Evolutionary conservation across 352 stramenopile genomes (phyloP).

Genomic region (Pythium rishiriense): DNA sequence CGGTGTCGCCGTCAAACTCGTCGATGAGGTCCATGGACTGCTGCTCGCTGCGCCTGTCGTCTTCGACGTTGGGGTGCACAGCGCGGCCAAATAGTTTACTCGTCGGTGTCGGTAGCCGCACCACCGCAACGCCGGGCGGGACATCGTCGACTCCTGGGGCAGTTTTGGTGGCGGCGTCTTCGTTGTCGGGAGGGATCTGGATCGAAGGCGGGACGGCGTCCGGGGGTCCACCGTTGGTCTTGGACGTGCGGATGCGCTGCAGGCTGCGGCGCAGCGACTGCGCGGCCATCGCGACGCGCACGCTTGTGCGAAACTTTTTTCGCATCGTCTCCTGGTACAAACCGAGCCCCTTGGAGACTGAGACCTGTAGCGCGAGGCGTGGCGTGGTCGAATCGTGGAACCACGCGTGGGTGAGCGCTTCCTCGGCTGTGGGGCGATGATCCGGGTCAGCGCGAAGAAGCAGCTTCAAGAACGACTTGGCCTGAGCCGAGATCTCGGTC

Average conservation of each 20-base stretch:
- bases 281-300: conserved; percentile 59
- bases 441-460: conserved; percentile 38
- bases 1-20: conserved; percentile 21
- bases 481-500: conserved; percentile 42
- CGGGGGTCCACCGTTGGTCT: neutral
- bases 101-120: neutral
- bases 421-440: conserved; percentile 32
- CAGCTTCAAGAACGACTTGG: conserved; percentile 43
- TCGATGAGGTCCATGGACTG: conserved; percentile 25
- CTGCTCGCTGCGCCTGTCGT: conserved; percentile 17
- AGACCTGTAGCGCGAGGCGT: conserved; percentile 47
- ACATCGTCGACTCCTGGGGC: no score
- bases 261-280: conserved; percentile 53
- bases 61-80: neutral
- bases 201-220: neutral
- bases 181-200: neutral
- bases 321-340: conserved; percentile 63
- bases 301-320: conserved; percentile 65
- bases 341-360: conserved; percentile 45
- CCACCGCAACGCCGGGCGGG: no score
- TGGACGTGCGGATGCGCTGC: conserved; percentile 40
- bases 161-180: neutral
- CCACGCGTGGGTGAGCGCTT: conserved; percentile 51
- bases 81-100: conserved; percentile 14
- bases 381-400: conserved; percentile 48